Base-by-base conservation (phyloP, 352 stramenopile species). In the Globisporangium iwayamae region DNA sequence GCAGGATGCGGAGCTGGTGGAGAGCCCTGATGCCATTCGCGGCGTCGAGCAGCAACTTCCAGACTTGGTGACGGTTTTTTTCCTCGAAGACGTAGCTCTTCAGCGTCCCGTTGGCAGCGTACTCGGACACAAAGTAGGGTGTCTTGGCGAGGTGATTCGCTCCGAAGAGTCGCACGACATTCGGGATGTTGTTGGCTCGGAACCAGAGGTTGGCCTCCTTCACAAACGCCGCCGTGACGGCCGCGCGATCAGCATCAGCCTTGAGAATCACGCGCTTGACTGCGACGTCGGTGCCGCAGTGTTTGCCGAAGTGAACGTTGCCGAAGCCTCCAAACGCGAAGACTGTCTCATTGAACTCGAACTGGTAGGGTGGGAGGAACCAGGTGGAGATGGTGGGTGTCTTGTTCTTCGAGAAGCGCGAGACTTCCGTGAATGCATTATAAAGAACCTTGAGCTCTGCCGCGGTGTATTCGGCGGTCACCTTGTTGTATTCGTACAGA, bases 341-440 rank as follows among this genome's bases (percentile, higher is more conserved):
- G 11, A 39, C 22, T 9, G 51, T 14, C 1, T 16, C 13, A 3
- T 56, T 34, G 41, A 9, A 56, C 13, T 47, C 53, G 30, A 67
- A 9, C 10, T 57, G 13, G 45, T 62, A 54, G 1, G 52, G 54
- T 25, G 61, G 61, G 28, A 67, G 41, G 11, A 67, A 56, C 61
- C 61, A 67, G 34, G 38, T 41, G 1, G 18, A 3, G 20, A 56
- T 36, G 3, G 28, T 50, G n/a, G 50, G 51, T 4, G 45, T 10
- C 41, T 43, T 38, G 20, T 38, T 55, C 6, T 36, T 39, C 11
- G 56, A 56, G 59, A 56, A 36, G 1, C 28, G 28, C 1, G 51
- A 20, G 4, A 47, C 30, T 6, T n/a, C 43, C 3, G 0, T 38
- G 54, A 67, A 56, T 16, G 61, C 61, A 1, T 13, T 46, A 4